Evolutionary conservation across 2,329 filamentous ascomycete genomes (phyloP), one percentile per base, ranked within the genome.

Genomic region (Calonectria pauciramosa): DNA sequence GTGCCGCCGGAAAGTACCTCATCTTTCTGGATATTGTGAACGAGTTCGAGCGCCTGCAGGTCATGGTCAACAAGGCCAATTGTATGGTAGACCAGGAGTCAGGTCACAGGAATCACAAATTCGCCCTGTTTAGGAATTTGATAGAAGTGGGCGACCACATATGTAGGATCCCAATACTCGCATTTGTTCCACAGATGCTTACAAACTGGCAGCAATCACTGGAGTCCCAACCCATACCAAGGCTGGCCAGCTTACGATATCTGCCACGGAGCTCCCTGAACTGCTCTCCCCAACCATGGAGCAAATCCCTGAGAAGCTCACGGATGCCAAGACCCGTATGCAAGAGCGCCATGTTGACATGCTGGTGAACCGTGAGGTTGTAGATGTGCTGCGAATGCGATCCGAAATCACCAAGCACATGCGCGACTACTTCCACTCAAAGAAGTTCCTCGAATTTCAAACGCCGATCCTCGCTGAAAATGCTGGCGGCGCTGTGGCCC

Each of bases 271-370:
- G 64, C 84, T 97, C 16, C 96, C 96, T 6, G 86, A 90, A 59
- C 87, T 98, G 14, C 86, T 98, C 59, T 91, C 95, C 18, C 96
- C 96, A 1, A 93, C 94, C 78, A 88, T 98, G 74, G 94, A 96
- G 78, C 93, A 94, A 77, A 89, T 98, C 18, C 97, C 97, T 0
- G 88, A 92, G 41, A 90, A 90, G 70, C 87, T 97, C 63, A 89
- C 90, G 63, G 92, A 96, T 82, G 89, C 91, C 52, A 94, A 96
- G 83, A 94, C 91, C 44, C 92, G 92, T 77, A 93, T 94, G 49
- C 91, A 94, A 76, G 92, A 94, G 78, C 95, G 95, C 28, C 96
- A 99, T 86, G 90, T 98, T 49, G 95, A 98, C 84, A 92, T 98
- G 84, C 90, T 98, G 36, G 93, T 96, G 71, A 94, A 96, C 83